Evolutionary conservation across 176 grass and related monocot genomes (phyloP).

Genomic region (Juncus effusus): DNA sequence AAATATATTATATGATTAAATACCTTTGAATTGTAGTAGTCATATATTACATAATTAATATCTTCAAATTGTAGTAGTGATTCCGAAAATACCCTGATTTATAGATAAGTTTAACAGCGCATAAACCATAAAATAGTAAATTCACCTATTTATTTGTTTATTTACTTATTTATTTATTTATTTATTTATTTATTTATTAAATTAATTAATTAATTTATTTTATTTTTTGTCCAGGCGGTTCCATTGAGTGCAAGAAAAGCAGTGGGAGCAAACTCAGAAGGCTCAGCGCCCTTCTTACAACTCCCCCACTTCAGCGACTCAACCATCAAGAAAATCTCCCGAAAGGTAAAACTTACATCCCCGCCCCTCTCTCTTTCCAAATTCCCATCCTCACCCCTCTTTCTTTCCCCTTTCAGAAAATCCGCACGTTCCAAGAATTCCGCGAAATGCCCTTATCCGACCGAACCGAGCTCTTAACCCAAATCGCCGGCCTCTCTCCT

Average conservation of each 20-base stretch:
- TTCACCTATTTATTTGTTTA: too few relatives aligned
- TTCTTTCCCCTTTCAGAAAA: slow-evolving; percentile 47
- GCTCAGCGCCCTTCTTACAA: slow-evolving; percentile 87
- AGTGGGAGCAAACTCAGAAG: slow-evolving; percentile 68
- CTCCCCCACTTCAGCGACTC: slow-evolving; percentile 81
- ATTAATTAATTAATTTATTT: too few relatives aligned
- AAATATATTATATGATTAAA: too few relatives aligned
- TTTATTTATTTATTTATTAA: too few relatives aligned
- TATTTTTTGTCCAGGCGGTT: slow-evolving; percentile 57
- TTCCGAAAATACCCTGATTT: too few relatives aligned
- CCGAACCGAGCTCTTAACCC: slow-evolving; percentile 62
- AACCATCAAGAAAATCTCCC: slow-evolving; percentile 67
- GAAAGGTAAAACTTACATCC: slow-evolving; percentile 52
- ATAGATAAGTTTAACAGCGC: too few relatives aligned
- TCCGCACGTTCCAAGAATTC: slow-evolving; percentile 79
- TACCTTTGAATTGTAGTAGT: too few relatives aligned
- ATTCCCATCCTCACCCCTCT: neutral
- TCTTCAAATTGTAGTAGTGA: too few relatives aligned
- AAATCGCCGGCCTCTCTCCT: slow-evolving; percentile 66
- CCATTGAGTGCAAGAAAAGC: slow-evolving; percentile 79
- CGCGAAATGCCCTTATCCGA: slow-evolving; percentile 54
- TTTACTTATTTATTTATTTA: too few relatives aligned
- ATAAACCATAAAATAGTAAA: too few relatives aligned
- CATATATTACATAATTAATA: too few relatives aligned
- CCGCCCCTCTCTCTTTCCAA: neutral